These are phyloP conservation scores for Orbilia oligospora DNA, from an alignment of 2,329 filamentous ascomycete genomes.

Conservation along the genomic window DNA sequence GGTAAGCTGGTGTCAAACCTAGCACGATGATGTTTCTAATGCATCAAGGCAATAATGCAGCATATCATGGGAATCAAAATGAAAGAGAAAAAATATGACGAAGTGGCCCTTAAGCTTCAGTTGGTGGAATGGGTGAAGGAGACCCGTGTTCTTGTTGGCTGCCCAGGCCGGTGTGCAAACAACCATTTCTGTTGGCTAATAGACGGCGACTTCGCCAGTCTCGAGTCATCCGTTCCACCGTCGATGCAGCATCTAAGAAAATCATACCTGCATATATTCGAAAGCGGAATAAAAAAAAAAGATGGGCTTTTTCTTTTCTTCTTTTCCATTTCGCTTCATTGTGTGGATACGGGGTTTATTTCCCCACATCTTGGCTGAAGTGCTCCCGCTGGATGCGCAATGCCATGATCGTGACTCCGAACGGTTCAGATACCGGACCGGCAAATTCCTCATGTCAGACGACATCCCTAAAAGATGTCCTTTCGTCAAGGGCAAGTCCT, in stretches of 20 bases:
- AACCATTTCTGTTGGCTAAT: constrained; percentile 57
- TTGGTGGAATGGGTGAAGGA: constrained; percentile 24
- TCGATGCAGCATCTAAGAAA: constrained; percentile 40
- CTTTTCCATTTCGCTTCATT: constrained; percentile 33
- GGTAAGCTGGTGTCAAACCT: constrained; percentile 53
- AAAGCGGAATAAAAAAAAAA: constrained; percentile 37
- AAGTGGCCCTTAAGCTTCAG: background rate
- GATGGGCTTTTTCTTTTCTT: constrained; percentile 21
- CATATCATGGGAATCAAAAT: constrained; percentile 25
- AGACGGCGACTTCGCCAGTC: constrained; percentile 56
- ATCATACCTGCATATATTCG: constrained; percentile 39
- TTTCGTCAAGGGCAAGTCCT: constrained; percentile 31
- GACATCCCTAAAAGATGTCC: constrained; percentile 35
- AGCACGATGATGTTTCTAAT: constrained; percentile 34
- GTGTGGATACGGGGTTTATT: constrained; percentile 50
- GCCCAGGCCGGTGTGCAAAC: constrained; percentile 25
- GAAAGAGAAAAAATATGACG: background rate
- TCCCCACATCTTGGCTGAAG: constrained; percentile 57
- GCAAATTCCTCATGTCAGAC: constrained; percentile 57
- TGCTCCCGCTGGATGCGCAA: constrained; percentile 48
- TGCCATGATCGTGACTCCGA: constrained; percentile 32
- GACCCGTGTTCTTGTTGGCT: constrained; percentile 31
- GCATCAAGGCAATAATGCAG: constrained; percentile 33
- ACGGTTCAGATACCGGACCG: constrained; percentile 23
- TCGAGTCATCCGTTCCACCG: constrained; percentile 60